phyloP scores from a whole-genome alignment of 2,329 filamentous ascomycete species.

The Fusarium sp. region DNA sequence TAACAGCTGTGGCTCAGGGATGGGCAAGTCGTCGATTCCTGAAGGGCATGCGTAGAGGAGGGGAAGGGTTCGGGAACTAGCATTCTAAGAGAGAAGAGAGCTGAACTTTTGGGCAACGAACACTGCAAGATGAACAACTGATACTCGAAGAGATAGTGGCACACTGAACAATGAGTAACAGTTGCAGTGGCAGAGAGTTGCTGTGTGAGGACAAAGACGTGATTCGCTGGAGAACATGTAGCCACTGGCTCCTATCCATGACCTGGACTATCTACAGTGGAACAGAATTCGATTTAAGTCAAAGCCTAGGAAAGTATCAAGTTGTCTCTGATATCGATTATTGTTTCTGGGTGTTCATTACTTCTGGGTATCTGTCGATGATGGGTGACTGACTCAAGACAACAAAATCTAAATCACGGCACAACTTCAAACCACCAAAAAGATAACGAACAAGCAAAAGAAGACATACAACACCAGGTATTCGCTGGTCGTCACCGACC shows the following conservation, averaged over 20 bases:
- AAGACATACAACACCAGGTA: constrained; percentile 27
- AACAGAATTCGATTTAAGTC: background rate
- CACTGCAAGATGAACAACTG: background rate
- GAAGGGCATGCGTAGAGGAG: background rate
- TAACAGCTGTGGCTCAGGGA: background rate
- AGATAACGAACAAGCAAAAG: background rate
- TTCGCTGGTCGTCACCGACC: constrained; percentile 31
- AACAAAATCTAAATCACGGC: background rate
- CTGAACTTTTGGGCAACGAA: background rate
- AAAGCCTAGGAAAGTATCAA: background rate
- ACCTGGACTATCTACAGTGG: background rate
- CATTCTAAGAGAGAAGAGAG: background rate
- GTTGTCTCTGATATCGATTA: too few relatives aligned
- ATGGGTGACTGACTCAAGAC: background rate
- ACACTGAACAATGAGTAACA: background rate
- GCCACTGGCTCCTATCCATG: background rate
- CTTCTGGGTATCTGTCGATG: background rate
- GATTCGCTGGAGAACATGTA: background rate
- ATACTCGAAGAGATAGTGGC: background rate
- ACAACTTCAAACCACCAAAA: background rate
- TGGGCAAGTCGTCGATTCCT: background rate
- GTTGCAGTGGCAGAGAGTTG: background rate
- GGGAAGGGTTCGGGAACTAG: background rate
- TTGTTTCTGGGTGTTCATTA: background rate
- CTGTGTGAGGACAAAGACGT: background rate